phyloP scores from a whole-genome alignment of 2,329 filamentous ascomycete species.

The Claviceps spartinae region DNA sequence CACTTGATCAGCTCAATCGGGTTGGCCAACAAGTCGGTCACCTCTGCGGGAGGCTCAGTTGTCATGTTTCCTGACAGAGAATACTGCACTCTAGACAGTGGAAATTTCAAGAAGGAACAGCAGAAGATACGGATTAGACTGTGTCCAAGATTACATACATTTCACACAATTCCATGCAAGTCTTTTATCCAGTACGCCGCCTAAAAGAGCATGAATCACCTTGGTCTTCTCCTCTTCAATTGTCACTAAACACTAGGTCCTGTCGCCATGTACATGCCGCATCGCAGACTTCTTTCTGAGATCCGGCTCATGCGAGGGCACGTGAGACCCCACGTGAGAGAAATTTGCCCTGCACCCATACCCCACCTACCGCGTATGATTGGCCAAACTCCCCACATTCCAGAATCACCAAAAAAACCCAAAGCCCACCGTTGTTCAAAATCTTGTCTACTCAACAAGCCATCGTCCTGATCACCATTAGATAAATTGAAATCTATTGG shows the following conservation, averaged over 20 bases:
- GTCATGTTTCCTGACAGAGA: slow-evolving; percentile 8
- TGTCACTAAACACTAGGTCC: too few species aligned
- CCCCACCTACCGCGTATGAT: slow-evolving; percentile 12
- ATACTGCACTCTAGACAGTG: background rate
- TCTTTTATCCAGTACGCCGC: background rate
- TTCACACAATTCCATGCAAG: background rate
- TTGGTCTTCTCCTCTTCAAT: background rate
- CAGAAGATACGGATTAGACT: background rate
- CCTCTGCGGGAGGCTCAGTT: slow-evolving; percentile 12
- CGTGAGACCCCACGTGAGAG: slow-evolving; percentile 20
- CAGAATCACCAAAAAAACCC: slow-evolving; percentile 14
- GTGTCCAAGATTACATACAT: slow-evolving; percentile 1
- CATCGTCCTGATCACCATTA: slow-evolving; percentile 51
- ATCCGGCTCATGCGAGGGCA: slow-evolving; percentile 9
- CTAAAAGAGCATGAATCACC: background rate
- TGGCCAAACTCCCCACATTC: slow-evolving; percentile 12
- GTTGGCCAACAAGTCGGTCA: slow-evolving; percentile 21
- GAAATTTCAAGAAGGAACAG: background rate
- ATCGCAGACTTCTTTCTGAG: background rate
- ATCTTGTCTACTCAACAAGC: slow-evolving; percentile 11
- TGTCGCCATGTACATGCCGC: background rate
- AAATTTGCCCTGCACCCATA: slow-evolving; percentile 20
- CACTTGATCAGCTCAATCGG: slow-evolving; percentile 25
- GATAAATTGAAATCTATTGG: slow-evolving; percentile 56
- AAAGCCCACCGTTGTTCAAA: slow-evolving; percentile 6